Base-by-base conservation (phyloP, 805 yeast species). In the Lipomyces chichibuensis region DNA sequence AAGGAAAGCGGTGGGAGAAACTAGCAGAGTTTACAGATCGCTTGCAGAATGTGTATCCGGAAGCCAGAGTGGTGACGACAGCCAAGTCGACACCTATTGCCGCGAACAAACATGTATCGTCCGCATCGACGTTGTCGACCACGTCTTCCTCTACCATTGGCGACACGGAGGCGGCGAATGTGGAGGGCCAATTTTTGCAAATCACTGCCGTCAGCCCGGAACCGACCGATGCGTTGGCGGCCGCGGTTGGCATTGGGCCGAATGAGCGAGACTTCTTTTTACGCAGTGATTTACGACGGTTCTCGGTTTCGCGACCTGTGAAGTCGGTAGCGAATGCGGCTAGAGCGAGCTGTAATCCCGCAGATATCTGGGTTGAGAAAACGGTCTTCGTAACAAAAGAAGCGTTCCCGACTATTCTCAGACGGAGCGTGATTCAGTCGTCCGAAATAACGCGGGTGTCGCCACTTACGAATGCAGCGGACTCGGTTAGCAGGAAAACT, bases 341-440 rank as follows among this genome's bases (percentile, higher is more conserved):
- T 8, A 20, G 55, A 57, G 14, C 57, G 14, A n/a, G 54, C 13
- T 27, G 11, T 27, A 63, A 60, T 43, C 60, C 64, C 8, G 83
- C 85, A 63, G 92, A 91, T 73, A 80, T 92, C 73, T 92, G 97
- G 97, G 91, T 93, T 23, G 96, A 92, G 75, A 96, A 92, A 78
- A 85, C 89, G 8, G 88, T 90, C 0, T 92, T 87, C 79, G 91
- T 87, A 70, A 90, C 97, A 0, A 80, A 76, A 59, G 83, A 89
- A 63, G 84, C 91, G 7, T 92, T 92, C 87, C 97, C 97, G 32
- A 89, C 96, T 0, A 83, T 92, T 77, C 89, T 91, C 90, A 90
- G 91, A 75, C 83, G 96, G 77, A 85, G 92, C 71, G 95, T 90
- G 74, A 85, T 92, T 71, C 84, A 83, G 68, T 66, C 74, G 2